Conservation (phyloP, 1,284 basidiomycete genomes). For the Cystobasidium sp. region DNA sequence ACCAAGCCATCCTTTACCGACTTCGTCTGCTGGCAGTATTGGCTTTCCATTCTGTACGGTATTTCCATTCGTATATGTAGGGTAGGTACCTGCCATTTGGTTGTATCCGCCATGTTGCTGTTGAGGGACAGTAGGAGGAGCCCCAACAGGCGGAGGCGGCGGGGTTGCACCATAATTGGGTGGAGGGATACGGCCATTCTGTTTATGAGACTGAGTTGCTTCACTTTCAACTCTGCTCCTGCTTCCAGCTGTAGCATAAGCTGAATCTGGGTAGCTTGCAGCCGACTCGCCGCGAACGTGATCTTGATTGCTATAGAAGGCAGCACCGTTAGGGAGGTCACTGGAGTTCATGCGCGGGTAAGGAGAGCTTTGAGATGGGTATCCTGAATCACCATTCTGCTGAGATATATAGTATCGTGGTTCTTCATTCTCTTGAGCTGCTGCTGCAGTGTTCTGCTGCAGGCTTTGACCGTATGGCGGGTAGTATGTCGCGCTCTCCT, state of each 20-base stretch:
- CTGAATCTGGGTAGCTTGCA: slow-evolving; percentile 2
- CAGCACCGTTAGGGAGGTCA: not conserved
- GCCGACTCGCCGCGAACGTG: not conserved
- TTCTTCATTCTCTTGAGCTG: not conserved
- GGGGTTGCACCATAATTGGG: not conserved
- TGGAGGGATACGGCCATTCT: not conserved
- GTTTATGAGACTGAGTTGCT: not conserved
- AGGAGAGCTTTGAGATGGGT: not conserved
- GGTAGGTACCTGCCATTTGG: not conserved
- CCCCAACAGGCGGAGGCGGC: not conserved
- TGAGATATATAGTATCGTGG: not conserved
- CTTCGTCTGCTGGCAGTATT: not conserved
- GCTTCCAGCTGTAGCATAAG: slow-evolving; percentile 1
- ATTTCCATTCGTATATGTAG: not conserved
- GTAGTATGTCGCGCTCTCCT: not conserved
- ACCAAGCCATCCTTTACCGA: slow-evolving; percentile 20
- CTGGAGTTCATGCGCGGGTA: not conserved
- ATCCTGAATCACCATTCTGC: not conserved
- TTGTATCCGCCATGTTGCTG: not conserved
- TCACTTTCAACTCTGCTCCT: not conserved
- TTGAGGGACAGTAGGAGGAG: not conserved
- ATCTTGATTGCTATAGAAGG: not conserved
- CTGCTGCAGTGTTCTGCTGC: not conserved
- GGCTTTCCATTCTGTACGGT: not conserved
- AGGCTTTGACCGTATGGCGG: slow-evolving; percentile 2